Conservation (phyloP, 2,329 filamentous ascomycete genomes). For the Botrytis deweyae region DNA sequence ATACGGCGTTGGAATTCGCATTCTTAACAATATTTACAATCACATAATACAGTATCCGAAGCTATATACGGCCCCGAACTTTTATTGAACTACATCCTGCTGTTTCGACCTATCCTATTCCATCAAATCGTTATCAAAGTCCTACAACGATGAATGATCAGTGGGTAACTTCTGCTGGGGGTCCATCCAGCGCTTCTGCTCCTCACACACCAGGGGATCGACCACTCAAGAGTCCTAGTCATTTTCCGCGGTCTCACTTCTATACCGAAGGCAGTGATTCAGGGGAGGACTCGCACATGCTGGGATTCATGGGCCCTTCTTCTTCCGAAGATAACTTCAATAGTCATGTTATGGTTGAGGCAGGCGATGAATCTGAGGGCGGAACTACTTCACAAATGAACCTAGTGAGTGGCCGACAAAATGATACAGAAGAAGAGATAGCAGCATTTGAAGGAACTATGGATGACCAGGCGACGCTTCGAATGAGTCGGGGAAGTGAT, state of each 20-base stretch:
- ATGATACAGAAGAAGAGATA: slow-evolving; percentile 2
- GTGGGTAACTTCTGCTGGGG: slow-evolving; percentile 3
- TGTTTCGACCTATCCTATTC: not conserved
- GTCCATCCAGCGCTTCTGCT: slow-evolving; percentile 2
- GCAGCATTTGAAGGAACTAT: not conserved
- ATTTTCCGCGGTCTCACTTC: slow-evolving; percentile 19
- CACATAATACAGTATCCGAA: not conserved
- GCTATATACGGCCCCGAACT: not conserved
- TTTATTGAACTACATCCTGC: not conserved
- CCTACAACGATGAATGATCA: slow-evolving; percentile 9
- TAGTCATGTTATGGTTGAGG: slow-evolving; percentile 17
- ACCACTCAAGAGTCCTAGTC: slow-evolving; percentile 17
- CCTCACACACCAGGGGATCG: not conserved
- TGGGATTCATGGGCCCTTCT: slow-evolving; percentile 19
- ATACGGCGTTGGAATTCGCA: not conserved
- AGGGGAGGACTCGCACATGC: slow-evolving; percentile 20
- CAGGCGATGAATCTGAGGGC: slow-evolving; percentile 14
- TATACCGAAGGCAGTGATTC: slow-evolving; percentile 21
- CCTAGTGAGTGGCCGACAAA: not conserved
- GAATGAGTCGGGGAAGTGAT: slow-evolving; percentile 16
- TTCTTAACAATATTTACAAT: not conserved
- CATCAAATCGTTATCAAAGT: not conserved
- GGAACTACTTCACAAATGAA: slow-evolving; percentile 1
- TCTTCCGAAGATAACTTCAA: slow-evolving; percentile 23
- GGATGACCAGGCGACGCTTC: slow-evolving; percentile 20